phyloP scores from a whole-genome alignment of 768 basidiomycete genomes.

The Mycena filopes region DNA sequence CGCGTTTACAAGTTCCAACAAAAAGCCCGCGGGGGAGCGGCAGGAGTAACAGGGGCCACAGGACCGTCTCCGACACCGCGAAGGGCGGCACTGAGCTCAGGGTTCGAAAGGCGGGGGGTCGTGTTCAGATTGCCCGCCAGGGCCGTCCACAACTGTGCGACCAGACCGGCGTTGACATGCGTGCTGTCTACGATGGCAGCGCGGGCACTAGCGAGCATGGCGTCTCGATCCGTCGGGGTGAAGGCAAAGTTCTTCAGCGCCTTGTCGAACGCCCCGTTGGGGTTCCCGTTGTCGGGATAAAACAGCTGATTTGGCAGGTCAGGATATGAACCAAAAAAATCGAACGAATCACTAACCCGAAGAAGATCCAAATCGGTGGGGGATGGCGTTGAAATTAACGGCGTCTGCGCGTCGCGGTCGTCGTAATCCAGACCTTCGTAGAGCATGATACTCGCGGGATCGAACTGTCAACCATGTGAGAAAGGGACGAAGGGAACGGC shows the following conservation, averaged over 20 bases:
- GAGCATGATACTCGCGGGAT: conserved; percentile 15
- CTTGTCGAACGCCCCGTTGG: background rate
- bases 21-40: background rate
- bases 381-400: background rate
- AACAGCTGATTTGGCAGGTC: background rate
- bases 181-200: background rate
- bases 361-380: conserved; percentile 11
- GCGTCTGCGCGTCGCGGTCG: background rate
- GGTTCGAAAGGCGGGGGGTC: conserved; percentile 4
- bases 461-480: conserved; percentile 6
- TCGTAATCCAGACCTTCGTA: background rate
- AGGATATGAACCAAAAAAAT: too few relatives aligned
- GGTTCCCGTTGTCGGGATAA: conserved; percentile 13
- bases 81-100: background rate
- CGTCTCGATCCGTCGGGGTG: background rate
- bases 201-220: background rate
- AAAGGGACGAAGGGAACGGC: background rate
- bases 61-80: background rate
- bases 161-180: background rate
- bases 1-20: background rate
- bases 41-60: too few relatives aligned
- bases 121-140: background rate
- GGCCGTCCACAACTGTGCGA: background rate
- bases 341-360: background rate
- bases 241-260: conserved; percentile 7